phyloP scores from a whole-genome alignment of 352 stramenopile genomes.

The Phytophthora multivora region DNA sequence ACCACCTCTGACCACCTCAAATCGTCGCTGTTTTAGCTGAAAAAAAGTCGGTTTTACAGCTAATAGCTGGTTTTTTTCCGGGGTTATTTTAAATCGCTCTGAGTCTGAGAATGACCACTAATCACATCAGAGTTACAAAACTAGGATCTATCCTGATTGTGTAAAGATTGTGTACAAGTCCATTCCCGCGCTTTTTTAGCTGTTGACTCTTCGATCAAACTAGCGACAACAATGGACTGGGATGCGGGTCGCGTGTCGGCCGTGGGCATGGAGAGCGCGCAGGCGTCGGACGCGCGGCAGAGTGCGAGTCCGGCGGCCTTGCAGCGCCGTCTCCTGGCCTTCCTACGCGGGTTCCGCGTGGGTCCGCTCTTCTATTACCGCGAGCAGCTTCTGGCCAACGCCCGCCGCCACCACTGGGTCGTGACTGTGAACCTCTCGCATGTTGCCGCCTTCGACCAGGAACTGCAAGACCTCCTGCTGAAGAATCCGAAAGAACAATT shows the following conservation, averaged over 20 bases:
- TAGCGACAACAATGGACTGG: conserved; percentile 71
- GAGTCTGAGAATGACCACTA: no score
- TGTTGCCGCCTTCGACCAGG: conserved; percentile 85
- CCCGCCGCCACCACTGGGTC: conserved; percentile 69
- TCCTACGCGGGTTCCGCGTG: conserved; percentile 89
- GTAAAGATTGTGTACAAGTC: not conserved
- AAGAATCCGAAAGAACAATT: conserved; percentile 87
- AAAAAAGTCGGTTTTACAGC: no score
- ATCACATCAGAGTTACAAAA: conserved; percentile 1
- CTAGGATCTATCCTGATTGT: conserved; percentile 3
- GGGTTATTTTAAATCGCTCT: no score
- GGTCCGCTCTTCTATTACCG: conserved; percentile 90
- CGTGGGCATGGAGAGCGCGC: conserved; percentile 79
- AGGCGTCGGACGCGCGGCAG: conserved; percentile 54
- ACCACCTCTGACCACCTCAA: no score
- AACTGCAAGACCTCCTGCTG: conserved; percentile 86
- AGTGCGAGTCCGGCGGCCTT: conserved; percentile 58
- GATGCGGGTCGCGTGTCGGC: conserved; percentile 78
- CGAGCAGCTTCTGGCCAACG: conserved; percentile 88
- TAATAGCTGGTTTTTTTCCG: no score
- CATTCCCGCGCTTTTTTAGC: conserved; percentile 16
- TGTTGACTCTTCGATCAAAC: conserved; percentile 1
- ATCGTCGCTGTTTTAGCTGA: no score
- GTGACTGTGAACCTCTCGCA: conserved; percentile 88
- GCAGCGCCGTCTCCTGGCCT: conserved; percentile 73